A percentile compares a stretch with the other conserved stretches of the same genome.
phyloP scores from a whole-genome alignment of 495 filamentous ascomycete genomes.

The Talaromyces borbonicus region DNA sequence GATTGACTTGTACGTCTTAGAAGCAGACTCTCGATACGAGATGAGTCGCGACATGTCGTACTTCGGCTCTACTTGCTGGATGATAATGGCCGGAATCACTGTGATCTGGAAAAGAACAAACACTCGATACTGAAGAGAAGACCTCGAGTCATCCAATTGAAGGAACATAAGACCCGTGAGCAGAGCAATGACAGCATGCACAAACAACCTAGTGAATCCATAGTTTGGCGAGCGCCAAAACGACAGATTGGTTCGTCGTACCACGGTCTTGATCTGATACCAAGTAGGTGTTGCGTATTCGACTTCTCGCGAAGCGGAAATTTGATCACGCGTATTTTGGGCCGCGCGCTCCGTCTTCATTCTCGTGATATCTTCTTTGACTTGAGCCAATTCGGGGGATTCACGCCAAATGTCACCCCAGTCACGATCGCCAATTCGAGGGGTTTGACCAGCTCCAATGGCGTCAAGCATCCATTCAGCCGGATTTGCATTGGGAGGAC shows the following conservation, averaged over 20 bases:
- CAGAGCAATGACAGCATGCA: slow-evolving; percentile 60
- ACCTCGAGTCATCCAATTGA: slow-evolving; percentile 54
- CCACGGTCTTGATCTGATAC: slow-evolving; percentile 61
- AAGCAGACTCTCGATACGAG: slow-evolving; percentile 68
- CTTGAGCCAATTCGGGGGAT: slow-evolving; percentile 55
- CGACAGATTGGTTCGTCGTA: slow-evolving; percentile 51
- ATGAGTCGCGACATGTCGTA: slow-evolving; percentile 65
- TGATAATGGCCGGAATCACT: slow-evolving; percentile 63
- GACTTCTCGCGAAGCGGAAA: slow-evolving; percentile 31
- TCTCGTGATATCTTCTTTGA: slow-evolving; percentile 54
- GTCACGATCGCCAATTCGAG: slow-evolving; percentile 61
- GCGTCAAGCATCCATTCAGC: slow-evolving; percentile 87
- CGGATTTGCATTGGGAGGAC: slow-evolving; percentile 54
- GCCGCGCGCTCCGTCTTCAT: slow-evolving; percentile 52
- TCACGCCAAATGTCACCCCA: slow-evolving; percentile 75
- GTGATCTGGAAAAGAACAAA: slow-evolving; percentile 81
- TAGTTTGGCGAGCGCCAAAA: slow-evolving; percentile 73
- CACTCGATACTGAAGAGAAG: slow-evolving; percentile 65
- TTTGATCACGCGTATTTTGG: slow-evolving; percentile 30
- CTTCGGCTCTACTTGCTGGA: slow-evolving; percentile 69
- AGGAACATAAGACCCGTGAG: slow-evolving; percentile 67
- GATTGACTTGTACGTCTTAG: slow-evolving; percentile 67
- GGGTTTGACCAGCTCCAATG: slow-evolving; percentile 67
- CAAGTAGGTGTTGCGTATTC: slow-evolving; percentile 67
- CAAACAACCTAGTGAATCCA: slow-evolving; percentile 68